phyloP scores from a whole-genome alignment of 805 yeast genomes.

The Saccharomycopsis sp. region DNA sequence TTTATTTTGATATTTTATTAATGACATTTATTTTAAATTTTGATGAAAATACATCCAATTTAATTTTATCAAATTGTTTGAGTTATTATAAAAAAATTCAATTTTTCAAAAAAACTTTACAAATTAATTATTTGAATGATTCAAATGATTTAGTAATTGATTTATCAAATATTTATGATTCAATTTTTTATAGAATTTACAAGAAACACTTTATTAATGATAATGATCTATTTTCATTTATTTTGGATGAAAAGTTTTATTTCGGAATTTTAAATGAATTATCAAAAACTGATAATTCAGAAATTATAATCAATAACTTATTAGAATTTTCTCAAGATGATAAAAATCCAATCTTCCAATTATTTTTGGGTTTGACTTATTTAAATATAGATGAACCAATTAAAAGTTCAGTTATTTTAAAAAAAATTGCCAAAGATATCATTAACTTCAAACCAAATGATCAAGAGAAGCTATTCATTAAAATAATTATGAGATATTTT shows the following conservation, averaged over 20 bases:
- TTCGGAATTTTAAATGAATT: constrained; percentile 7
- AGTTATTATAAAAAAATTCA: constrained; percentile 19
- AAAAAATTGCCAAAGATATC: constrained; percentile 22
- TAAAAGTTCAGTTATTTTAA: constrained; percentile 26
- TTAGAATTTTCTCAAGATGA: constrained; percentile 9
- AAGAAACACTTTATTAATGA: constrained; percentile 6
- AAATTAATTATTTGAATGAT: too few species aligned
- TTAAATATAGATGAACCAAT: constrained; percentile 22
- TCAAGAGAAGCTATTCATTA: constrained; percentile 20
- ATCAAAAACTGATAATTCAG: constrained; percentile 1
- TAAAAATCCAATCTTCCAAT: constrained; percentile 17
- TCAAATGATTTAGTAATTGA: too few species aligned
- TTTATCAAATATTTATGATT: constrained; percentile 6
- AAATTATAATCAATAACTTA: constrained; percentile 6
- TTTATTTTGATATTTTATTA: constrained; percentile 26
- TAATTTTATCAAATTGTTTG: constrained; percentile 18
- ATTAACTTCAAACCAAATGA: constrained; percentile 19
- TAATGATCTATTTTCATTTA: constrained; percentile 2
- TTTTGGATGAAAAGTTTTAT: constrained; percentile 13
- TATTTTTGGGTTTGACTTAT: constrained; percentile 20
- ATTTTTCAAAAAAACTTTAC: constrained; percentile 16
- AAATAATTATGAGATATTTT: constrained; percentile 18
- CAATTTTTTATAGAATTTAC: constrained; percentile 16
- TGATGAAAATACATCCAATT: constrained; percentile 22
- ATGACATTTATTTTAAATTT: constrained; percentile 30